These are phyloP conservation scores for Suhomyces choctaworum DNA, from an alignment of 1,139 yeast genomes.

Conservation along the genomic window DNA sequence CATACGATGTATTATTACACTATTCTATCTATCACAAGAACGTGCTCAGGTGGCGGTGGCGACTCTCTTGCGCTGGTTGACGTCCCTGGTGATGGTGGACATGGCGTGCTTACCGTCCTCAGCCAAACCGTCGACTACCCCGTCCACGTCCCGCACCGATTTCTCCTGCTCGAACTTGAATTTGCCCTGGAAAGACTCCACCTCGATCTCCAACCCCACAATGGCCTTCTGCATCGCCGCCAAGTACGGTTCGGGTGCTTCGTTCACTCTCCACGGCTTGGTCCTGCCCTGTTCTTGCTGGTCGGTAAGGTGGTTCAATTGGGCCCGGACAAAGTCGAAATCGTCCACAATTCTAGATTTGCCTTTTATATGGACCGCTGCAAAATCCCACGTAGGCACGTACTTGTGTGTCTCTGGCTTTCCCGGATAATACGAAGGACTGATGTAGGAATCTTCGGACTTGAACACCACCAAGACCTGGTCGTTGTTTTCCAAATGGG, in stretches of 20 bases:
- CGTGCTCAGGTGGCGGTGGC: too few species aligned
- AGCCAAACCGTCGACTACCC: constrained; percentile 51
- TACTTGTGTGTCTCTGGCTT: constrained; percentile 60
- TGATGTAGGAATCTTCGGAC: constrained; percentile 53
- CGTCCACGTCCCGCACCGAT: constrained; percentile 46
- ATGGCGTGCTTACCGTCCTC: constrained; percentile 22
- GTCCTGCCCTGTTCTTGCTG: constrained; percentile 46
- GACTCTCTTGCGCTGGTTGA: constrained; percentile 11
- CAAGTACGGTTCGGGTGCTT: constrained; percentile 57
- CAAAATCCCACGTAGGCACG: constrained; percentile 77
- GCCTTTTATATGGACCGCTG: constrained; percentile 61
- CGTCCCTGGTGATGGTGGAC: constrained; percentile 11
- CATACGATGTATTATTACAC: neutral
- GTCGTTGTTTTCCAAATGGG: constrained; percentile 38
- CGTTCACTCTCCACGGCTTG: constrained; percentile 55
- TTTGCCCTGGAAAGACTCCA: constrained; percentile 53
- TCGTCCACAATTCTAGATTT: constrained; percentile 50
- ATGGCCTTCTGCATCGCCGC: constrained; percentile 53
- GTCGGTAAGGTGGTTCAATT: constrained; percentile 47
- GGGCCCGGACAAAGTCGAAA: constrained; percentile 47
- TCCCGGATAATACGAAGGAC: constrained; percentile 62
- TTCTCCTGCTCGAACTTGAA: constrained; percentile 62
- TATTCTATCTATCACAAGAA: too few species aligned
- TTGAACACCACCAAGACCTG: constrained; percentile 56
- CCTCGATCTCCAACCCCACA: constrained; percentile 58